Evolutionary conservation across 768 basidiomycete species (phyloP).

Genomic region (Coprinellus micaceus): DNA sequence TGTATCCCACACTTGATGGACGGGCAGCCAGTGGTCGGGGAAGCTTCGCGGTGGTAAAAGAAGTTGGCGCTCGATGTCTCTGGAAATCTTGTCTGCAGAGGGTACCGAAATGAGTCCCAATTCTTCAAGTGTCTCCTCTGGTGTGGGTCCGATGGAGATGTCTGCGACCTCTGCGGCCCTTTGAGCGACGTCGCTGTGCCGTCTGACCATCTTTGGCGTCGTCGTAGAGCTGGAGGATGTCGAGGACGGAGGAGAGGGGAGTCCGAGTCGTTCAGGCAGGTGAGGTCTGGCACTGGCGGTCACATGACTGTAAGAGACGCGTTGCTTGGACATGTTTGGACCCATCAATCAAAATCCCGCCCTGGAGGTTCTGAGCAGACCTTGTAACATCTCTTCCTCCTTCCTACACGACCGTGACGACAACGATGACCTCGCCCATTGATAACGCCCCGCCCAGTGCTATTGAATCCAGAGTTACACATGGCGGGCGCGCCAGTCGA

Average conservation of each 20-base stretch:
- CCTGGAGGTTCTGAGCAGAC: neutral
- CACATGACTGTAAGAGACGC: conserved; percentile 2
- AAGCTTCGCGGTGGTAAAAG: conserved; percentile 65
- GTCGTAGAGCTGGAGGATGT: neutral
- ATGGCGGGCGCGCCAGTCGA: conserved; percentile 60
- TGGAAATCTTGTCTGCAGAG: conserved; percentile 55
- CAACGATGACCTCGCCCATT: neutral
- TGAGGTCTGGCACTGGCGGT: neutral
- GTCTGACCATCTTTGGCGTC: neutral
- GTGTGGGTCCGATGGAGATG: neutral
- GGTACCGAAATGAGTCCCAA: conserved; percentile 59
- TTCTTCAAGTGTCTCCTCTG: conserved; percentile 34
- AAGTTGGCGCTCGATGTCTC: conserved; percentile 71
- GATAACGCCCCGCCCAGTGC: neutral
- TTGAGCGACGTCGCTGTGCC: conserved; percentile 29
- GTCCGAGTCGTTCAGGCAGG: neutral
- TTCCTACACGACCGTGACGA: neutral
- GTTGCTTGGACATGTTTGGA: conserved; percentile 5
- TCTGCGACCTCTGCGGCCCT: conserved; percentile 14
- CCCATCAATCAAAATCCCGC: neutral
- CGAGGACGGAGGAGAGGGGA: neutral
- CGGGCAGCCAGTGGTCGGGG: conserved; percentile 68
- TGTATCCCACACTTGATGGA: conserved; percentile 75
- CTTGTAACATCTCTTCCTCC: neutral
- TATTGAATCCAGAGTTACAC: neutral